phyloP scores from a whole-genome alignment of 352 stramenopile species.

The Globisporangium lucens region DNA sequence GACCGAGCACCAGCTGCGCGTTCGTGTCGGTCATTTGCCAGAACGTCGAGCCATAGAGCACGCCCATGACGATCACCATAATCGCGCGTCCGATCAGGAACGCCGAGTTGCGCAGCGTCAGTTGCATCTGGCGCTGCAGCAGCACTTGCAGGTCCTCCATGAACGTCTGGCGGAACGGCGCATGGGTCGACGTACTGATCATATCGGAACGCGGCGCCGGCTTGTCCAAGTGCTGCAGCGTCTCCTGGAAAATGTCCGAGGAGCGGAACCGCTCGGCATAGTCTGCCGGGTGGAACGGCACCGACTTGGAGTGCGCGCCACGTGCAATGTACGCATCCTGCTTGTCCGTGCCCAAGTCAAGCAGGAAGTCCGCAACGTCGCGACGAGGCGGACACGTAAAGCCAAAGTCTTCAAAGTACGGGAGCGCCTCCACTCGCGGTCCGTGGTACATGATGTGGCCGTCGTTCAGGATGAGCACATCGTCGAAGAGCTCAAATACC shows the following conservation, averaged over 20 bases:
- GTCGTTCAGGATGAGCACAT: constrained; percentile 89
- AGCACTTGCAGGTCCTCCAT: constrained; percentile 38
- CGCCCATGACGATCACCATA: constrained; percentile 62
- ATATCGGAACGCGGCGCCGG: constrained; percentile 8
- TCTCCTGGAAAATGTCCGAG: constrained; percentile 51
- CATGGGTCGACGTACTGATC: not conserved
- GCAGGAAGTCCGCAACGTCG: constrained; percentile 52
- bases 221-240: constrained; percentile 37
- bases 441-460: constrained; percentile 88
- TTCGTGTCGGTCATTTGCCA: constrained; percentile 56
- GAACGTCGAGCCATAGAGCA: constrained; percentile 66
- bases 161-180: constrained; percentile 51
- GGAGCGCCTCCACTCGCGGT: constrained; percentile 25
- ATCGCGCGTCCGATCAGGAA: constrained; percentile 42
- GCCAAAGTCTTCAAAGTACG: constrained; percentile 49
- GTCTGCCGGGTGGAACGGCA: constrained; percentile 30
- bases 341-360: constrained; percentile 52
- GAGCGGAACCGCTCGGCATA: constrained; percentile 52
- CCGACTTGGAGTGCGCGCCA: not conserved
- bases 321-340: constrained; percentile 39
- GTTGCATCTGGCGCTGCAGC: constrained; percentile 56
- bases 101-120: constrained; percentile 58
- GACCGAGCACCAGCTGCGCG: constrained; percentile 65
- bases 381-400: constrained; percentile 44
- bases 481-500: constrained; percentile 92